A percentile compares a stretch with the other conserved stretches of the same genome.
Conservation (phyloP, 108 stramenopile genomes). For the Schizochytrium sp. region DNA sequence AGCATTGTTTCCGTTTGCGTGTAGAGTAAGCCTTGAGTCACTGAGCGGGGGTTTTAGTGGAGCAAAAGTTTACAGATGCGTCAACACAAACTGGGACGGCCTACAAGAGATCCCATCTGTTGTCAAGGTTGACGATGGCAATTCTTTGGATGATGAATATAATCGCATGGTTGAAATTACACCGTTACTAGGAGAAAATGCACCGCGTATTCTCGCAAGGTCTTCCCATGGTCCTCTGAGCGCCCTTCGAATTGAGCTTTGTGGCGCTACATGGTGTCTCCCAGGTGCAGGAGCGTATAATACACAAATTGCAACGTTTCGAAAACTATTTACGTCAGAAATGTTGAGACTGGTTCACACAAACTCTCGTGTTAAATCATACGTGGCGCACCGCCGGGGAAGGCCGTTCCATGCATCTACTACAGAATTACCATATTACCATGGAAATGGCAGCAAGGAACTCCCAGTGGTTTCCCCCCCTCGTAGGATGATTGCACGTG, state of each 20-base stretch:
- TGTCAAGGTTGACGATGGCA: conserved; percentile 3
- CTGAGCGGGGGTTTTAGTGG: conserved; percentile 48
- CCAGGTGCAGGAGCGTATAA: conserved; percentile 28
- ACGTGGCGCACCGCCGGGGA: too few species aligned
- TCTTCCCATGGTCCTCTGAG: not conserved
- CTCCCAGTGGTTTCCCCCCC: too few species aligned
- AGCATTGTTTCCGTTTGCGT: conserved; percentile 18
- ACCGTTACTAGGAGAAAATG: conserved; percentile 42
- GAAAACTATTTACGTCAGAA: conserved; percentile 16
- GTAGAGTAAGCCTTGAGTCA: not conserved
- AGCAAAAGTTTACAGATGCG: conserved; percentile 45
- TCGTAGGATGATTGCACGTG: too few species aligned
- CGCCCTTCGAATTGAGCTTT: conserved; percentile 32
- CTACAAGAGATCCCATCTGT: conserved; percentile 6
- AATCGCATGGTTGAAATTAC: conserved; percentile 6
- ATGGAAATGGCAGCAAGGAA: too few species aligned
- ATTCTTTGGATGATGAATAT: not conserved
- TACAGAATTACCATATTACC: too few species aligned
- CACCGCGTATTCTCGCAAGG: not conserved
- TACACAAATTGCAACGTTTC: conserved; percentile 3
- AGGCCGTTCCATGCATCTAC: too few species aligned
- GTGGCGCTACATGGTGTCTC: conserved; percentile 54
- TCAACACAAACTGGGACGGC: conserved; percentile 35
- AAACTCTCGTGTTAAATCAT: too few species aligned
- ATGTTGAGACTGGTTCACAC: not conserved